These are phyloP conservation scores for Schwanniomyces polymorphus DNA, from an alignment of 805 yeast species.

Conservation along the genomic window DNA sequence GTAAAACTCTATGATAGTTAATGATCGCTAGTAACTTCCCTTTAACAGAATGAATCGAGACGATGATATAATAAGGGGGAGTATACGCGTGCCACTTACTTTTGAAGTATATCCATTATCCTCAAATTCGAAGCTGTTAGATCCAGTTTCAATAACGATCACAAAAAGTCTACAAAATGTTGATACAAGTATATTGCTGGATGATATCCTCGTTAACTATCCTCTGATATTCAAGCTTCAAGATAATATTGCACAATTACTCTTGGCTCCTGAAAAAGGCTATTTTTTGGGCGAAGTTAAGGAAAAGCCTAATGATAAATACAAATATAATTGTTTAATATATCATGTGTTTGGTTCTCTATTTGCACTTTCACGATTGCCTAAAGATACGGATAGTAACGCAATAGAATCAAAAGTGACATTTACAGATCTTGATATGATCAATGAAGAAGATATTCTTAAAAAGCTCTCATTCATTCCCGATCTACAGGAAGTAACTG, in stretches of 20 bases:
- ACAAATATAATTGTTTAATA: constrained; percentile 10
- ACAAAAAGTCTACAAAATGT: constrained; percentile 8
- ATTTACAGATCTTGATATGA: not conserved
- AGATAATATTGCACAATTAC: constrained; percentile 3
- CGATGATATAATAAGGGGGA: not conserved
- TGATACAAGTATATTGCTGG: not conserved
- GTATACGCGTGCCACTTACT: constrained; percentile 11
- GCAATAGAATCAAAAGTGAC: constrained; percentile 1
- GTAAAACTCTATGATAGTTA: not conserved
- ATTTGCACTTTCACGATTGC: constrained; percentile 12
- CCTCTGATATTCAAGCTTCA: constrained; percentile 8
- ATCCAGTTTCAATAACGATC: constrained; percentile 12
- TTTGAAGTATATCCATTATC: constrained; percentile 12
- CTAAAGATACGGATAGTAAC: constrained; percentile 5
- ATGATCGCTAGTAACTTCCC: not conserved
- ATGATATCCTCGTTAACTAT: not conserved
- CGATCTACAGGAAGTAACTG: too few relatives aligned
- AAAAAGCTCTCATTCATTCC: not conserved
- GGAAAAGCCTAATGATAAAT: constrained; percentile 11
- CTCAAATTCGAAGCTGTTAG: constrained; percentile 1
- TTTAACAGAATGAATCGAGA: not conserved
- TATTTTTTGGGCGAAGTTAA: constrained; percentile 14
- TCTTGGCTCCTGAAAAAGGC: constrained; percentile 6
- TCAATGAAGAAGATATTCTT: not conserved
- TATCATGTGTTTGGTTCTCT: constrained; percentile 8